phyloP scores from a whole-genome alignment of 345 rosid genomes.

The Populus alba region DNA sequence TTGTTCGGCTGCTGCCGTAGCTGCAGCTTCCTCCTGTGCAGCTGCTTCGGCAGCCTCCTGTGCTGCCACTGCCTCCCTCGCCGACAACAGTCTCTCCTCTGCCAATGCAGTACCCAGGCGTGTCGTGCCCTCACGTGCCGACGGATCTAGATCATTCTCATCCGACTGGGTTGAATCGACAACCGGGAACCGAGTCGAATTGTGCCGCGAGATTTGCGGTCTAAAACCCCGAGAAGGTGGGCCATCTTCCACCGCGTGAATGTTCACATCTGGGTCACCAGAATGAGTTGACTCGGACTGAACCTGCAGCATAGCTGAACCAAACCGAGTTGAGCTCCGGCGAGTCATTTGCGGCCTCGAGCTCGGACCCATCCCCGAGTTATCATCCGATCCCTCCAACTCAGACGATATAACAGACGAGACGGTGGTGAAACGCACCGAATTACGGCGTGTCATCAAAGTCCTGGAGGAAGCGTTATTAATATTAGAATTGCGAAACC shows the following conservation, averaged over 20 bases:
- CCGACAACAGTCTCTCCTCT: slow-evolving; percentile 71
- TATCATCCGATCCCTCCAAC: neutral
- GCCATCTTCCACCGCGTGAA: slow-evolving; percentile 26
- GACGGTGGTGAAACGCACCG: slow-evolving; percentile 30
- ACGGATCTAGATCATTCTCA: slow-evolving; percentile 27
- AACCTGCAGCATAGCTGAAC: slow-evolving; percentile 12
- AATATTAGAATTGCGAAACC: neutral
- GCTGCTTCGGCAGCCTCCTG: slow-evolving; percentile 63
- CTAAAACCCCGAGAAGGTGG: slow-evolving; percentile 37
- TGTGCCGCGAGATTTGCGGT: slow-evolving; percentile 51
- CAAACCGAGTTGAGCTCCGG: slow-evolving; percentile 46
- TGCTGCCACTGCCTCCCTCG: slow-evolving; percentile 76
- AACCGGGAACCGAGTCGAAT: slow-evolving; percentile 34
- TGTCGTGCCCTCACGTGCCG: slow-evolving; percentile 36
- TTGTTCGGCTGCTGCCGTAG: slow-evolving; percentile 15
- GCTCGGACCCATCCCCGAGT: neutral
- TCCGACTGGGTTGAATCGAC: neutral
- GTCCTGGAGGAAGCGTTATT: slow-evolving; percentile 17
- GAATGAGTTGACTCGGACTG: slow-evolving; percentile 18
- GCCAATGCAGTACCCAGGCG: slow-evolving; percentile 42
- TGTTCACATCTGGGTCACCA: slow-evolving; percentile 26
- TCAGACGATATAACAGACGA: slow-evolving; percentile 14
- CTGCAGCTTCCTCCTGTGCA: slow-evolving; percentile 18
- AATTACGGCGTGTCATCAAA: slow-evolving; percentile 18
- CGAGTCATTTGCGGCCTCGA: slow-evolving; percentile 45